Evolutionary conservation across 2,329 filamentous ascomycete species (phyloP).

Genomic region (Colletotrichum australisinense): DNA sequence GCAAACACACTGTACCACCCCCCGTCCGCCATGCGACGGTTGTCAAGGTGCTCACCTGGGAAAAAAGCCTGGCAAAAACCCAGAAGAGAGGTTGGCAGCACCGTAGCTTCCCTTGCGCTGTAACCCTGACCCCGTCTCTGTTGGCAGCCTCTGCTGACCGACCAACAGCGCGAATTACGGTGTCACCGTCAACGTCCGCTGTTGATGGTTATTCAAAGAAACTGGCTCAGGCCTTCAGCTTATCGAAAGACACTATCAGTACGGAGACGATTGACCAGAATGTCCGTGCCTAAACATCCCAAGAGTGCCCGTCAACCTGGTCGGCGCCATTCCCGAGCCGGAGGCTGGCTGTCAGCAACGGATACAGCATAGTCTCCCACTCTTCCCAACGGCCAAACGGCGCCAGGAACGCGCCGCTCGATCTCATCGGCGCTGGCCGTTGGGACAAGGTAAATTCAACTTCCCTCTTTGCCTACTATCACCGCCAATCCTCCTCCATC

Average conservation of each 20-base stretch:
- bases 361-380: neutral
- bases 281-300: neutral
- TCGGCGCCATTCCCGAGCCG: neutral
- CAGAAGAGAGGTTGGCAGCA: neutral
- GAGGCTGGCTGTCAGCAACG: neutral
- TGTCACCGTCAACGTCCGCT: neutral
- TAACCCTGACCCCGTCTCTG: constrained; percentile 3
- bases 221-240: neutral
- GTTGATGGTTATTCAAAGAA: neutral
- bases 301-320: neutral
- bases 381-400: neutral
- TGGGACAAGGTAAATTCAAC: constrained; percentile 15
- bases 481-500: neutral
- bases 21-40: neutral
- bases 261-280: neutral
- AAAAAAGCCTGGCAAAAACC: neutral
- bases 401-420: constrained; percentile 7
- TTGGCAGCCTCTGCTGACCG: neutral
- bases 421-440: constrained; percentile 15
- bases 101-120: neutral
- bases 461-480: neutral
- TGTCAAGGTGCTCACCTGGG: neutral
- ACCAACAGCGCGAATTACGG: neutral
- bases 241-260: neutral
- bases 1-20: neutral